Conservation (phyloP, 345 rosid species). For the Durio zibethinus region DNA sequence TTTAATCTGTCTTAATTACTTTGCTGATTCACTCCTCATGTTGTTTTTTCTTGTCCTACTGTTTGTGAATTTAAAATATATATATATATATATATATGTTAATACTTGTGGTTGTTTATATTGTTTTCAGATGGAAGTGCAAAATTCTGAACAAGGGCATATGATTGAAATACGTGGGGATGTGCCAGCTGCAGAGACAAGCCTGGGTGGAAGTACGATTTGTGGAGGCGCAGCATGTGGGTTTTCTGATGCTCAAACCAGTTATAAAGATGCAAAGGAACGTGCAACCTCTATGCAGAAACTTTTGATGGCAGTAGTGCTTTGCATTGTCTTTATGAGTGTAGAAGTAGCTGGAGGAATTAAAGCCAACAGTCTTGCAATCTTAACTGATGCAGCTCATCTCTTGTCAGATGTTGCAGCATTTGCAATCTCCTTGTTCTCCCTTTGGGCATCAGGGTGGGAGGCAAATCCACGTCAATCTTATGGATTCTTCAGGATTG, state of each 20-base stretch:
- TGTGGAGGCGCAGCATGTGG: constrained; percentile 56
- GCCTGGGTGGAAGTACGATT: constrained; percentile 29
- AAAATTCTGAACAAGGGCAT: constrained; percentile 32
- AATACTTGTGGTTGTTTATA: background rate
- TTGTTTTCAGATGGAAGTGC: constrained; percentile 46
- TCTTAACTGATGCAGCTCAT: constrained; percentile 66
- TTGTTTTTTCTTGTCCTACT: background rate
- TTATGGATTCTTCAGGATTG: constrained; percentile 64
- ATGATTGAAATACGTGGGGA: constrained; percentile 44
- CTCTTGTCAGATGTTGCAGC: constrained; percentile 65
- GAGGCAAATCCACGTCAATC: constrained; percentile 65
- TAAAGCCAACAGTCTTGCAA: constrained; percentile 64
- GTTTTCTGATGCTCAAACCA: constrained; percentile 44
- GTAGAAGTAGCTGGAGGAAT: constrained; percentile 69
- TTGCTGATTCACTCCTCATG: background rate
- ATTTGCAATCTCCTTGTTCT: constrained; percentile 65
- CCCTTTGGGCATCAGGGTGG: constrained; percentile 70
- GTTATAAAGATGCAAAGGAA: constrained; percentile 49
- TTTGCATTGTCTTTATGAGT: constrained; percentile 52
- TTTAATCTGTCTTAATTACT: background rate
- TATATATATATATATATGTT: background rate
- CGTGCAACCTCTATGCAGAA: constrained; percentile 47
- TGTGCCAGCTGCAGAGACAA: constrained; percentile 22
- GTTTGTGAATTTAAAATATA: no score
- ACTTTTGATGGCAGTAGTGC: constrained; percentile 47